Evolutionary conservation across 2,329 filamentous ascomycete genomes (phyloP), one percentile per base, ranked within the genome.

Genomic region (Ceratocystis cacaofunesta): DNA sequence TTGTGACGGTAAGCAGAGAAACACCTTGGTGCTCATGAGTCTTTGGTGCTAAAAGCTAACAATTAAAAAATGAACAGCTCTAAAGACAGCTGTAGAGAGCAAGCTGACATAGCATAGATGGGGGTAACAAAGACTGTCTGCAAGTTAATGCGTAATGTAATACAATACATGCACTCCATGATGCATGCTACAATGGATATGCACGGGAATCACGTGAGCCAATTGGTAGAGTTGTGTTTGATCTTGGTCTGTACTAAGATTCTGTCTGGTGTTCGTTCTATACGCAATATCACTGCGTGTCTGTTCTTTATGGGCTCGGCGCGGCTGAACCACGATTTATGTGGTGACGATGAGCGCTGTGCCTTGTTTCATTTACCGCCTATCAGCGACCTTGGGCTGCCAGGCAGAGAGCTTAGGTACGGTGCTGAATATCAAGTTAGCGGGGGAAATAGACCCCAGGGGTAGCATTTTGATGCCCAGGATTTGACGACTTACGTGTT

Each of bases 401-500:
- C 82, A 85, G 30, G 76, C 73, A 58, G 73, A 73, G 63, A 83
- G 71, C 77, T 84, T 85, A 50, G 81, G 74, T 72, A 82, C 82
- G 43, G 74, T 75, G 22, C 82, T 84, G 62, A 19, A 15, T 4
- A 4, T 3, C 12, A 17, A 57, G 55, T 67, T 44, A 67, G 48
- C 12, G 5, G 43, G 7, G 69, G 5, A 3, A 63, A 17, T 7
- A 5, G 3, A 5, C 15, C 32, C 4, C 25, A 41, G 19, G 28
- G 22, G n/a, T 1, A n/a, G 36, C 36, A 41, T 41, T 12, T 41
- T 15, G 36, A 15, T 36, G 46, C 6, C 8, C 7, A 32, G 41
- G 2, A 10, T 3, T 19, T 17, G 25, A 8, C 30, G 19, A 86
- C 92, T 76, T 77, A 97, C 92, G 94, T 99, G 79, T 81, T 96